Conservation (phyloP, 1,139 yeast species). For the Suhomyces yuchorum region DNA sequence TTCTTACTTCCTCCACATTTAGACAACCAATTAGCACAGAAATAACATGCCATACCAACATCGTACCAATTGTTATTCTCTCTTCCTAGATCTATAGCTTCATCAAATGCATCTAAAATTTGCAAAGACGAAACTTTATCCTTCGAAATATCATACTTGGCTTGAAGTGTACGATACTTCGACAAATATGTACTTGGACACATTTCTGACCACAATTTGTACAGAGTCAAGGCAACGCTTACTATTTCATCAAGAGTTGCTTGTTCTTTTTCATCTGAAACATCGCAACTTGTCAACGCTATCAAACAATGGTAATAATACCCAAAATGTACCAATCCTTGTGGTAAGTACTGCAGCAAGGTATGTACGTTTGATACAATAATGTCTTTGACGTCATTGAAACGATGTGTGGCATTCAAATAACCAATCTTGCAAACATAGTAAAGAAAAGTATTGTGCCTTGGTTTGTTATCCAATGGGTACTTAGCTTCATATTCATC, state of each 20-base stretch:
- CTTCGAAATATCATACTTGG: slow-evolving; percentile 27
- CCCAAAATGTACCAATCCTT: slow-evolving; percentile 28
- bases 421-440: slow-evolving; percentile 12
- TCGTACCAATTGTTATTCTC: slow-evolving; percentile 37
- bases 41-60: slow-evolving; percentile 44
- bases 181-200: slow-evolving; percentile 41
- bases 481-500: slow-evolving; percentile 18
- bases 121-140: slow-evolving; percentile 30
- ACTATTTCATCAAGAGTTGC: slow-evolving; percentile 14
- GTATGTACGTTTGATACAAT: slow-evolving; percentile 20
- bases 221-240: slow-evolving; percentile 21
- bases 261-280: slow-evolving; percentile 9
- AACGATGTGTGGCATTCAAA: slow-evolving; percentile 19
- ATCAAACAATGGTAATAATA: slow-evolving; percentile 24
- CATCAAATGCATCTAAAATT: slow-evolving; percentile 49
- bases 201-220: slow-evolving; percentile 36
- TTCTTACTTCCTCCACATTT: slow-evolving; percentile 16
- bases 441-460: slow-evolving; percentile 10
- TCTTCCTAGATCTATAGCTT: slow-evolving; percentile 43
- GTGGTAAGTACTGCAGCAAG: slow-evolving; percentile 24
- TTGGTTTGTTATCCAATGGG: slow-evolving; percentile 5
- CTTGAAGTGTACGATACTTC: slow-evolving; percentile 37
- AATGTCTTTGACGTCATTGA: slow-evolving; percentile 26
- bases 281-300: slow-evolving; percentile 17
- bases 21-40: slow-evolving; percentile 52